Base-by-base conservation (phyloP, 2,329 filamentous ascomycete species). In the Zalaria sp. region DNA sequence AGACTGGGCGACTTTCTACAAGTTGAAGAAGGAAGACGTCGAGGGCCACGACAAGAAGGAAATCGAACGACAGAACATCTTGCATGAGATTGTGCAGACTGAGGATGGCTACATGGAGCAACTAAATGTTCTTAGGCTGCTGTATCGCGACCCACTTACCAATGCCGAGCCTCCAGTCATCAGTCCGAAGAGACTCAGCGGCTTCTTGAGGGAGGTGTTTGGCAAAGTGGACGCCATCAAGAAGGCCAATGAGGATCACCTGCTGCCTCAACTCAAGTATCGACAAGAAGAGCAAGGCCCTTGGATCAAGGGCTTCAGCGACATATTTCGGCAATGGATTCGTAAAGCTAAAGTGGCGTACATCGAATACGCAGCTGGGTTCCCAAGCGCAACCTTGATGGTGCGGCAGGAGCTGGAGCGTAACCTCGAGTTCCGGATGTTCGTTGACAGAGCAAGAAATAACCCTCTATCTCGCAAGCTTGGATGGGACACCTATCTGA, bases 311-410 rank as follows among this genome's bases (percentile, higher is more conserved):
- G 91, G 91, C 3, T 95, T 95, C 63, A 95, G 88, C 57, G 91
- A 96, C 55, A 85, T 98, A 39, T 96, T 98, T 68, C 73, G 91
- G 44, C 91, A 98, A 64, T 98, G 91, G 91, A 94, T 96, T 47
- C 77, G 91, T 48, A 96, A 95, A 61, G 91, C 91, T 28, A 86
- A 81, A 59, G 68, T 73, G 2, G 81, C 85, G 7, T 98, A 96
- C 57, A 79, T 95, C 46, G 87, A 93, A 44, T 98, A 96, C 59
- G 89, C 89, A 34, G 80, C 82, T 1, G 79, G 79, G 0, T 96
- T 91, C 51, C 89, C 89, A 0, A 78, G 81, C 44, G 89, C 91
- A 1, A 80, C 79, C 32, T 88, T 84, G 56, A 68, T 88, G 41
- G 77, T 98, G 11, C 81, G 87, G 41, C 83, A 82, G 56, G 91